Evolutionary conservation across 106 monocot species (phyloP), one percentile per base, ranked within the genome.

Genomic region (Agapanthus africanus): DNA sequence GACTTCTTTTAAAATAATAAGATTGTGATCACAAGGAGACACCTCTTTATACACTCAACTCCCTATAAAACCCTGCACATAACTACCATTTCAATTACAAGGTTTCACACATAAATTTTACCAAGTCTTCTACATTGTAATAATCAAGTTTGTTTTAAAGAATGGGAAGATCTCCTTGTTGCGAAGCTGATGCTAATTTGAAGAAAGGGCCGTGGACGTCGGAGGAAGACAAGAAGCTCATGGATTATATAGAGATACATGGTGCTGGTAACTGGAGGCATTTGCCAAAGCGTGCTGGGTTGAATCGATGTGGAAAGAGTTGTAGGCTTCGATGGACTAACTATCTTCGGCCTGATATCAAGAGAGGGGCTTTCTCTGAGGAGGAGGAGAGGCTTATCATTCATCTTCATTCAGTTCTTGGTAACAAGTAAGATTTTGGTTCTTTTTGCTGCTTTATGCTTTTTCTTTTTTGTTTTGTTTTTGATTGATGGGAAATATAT

Each of bases 211-310:
- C 79, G 0, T 79, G 79, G 79, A 69, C 63, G 28, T 54, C 61
- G 28, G 79, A 79, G 68, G 79, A 79, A 67, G 79, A 79, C 69
- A 51, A 52, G 61, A 73, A 72, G 62, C 79, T 79, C 21, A 39
- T 38, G 40, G 73, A 73, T 9, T 73, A 59, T 72, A 79, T 79
- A 1, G 51, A 52, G 52, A 37, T 54, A 49, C 37, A 75, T 30
- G 76, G 76, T 38, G 54, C 64, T 4, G 71, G 71, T 0, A 73
- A 47, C 41, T 79, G 79, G 79, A 68, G 52, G 64, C 23, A 46
- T 16, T 64, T 80, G 15, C 80, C 80, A 0, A 71, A 80, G 80
- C 70, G 63, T 9, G 80, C 80, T 7, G 80, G 80, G 11, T 71
- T 81, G 18, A 81, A 81, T 66, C 56, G 81, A 11, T 61, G 61